Evolutionary conservation across 257 asterid genomes (phyloP).

Genomic region (Lavandula angustifolia): DNA sequence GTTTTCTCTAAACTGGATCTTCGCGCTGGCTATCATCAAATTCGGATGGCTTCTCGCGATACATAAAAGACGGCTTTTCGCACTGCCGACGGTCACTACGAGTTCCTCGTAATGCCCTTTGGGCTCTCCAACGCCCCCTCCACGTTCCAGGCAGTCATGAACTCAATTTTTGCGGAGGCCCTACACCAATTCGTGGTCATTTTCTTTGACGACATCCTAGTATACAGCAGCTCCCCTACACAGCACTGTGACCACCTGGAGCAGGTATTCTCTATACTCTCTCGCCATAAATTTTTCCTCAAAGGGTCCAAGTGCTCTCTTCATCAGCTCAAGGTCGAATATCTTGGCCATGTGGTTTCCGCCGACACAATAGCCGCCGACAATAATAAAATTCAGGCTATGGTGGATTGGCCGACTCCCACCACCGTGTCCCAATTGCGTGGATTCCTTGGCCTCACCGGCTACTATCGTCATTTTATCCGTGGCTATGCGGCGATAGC

Average conservation of each 20-base stretch:
- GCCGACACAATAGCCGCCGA: not conserved
- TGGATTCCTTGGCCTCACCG: not conserved
- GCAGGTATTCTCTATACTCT: not conserved
- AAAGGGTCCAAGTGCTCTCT: not conserved
- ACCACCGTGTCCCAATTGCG: not conserved
- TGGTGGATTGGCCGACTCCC: not conserved
- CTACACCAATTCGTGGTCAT: not conserved
- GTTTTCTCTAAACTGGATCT: not conserved
- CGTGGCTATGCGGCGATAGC: not conserved
- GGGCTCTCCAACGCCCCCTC: not conserved
- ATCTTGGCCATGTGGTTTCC: not conserved
- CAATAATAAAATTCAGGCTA: not conserved
- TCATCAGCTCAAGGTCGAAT: not conserved
- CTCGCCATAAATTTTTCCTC: not conserved
- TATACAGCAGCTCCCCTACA: not conserved
- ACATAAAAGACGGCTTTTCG: not conserved
- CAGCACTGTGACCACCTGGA: not conserved
- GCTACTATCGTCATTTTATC: not conserved
- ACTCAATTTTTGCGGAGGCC: not conserved
- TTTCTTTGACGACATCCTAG: not conserved
- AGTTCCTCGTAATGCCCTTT: not conserved
- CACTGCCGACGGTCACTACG: not conserved
- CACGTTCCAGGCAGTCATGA: not conserved
- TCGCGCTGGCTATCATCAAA: not conserved
- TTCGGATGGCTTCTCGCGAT: not conserved